These are phyloP conservation scores for Salix exigua DNA, from an alignment of 345 rosid genomes.

Conservation along the genomic window DNA sequence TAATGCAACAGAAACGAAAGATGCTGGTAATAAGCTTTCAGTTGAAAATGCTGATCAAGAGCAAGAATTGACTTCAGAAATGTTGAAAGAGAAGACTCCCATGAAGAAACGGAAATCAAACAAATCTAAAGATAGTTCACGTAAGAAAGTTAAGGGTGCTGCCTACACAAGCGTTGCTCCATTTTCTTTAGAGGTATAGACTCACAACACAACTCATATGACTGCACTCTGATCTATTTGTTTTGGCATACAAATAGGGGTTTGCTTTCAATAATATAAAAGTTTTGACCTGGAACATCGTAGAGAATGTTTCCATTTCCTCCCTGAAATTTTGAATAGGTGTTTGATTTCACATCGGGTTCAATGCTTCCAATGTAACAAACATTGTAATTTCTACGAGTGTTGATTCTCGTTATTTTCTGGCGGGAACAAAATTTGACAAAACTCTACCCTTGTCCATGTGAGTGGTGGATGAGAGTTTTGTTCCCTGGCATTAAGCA, in stretches of 20 bases:
- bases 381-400: background rate
- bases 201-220: background rate
- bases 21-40: background rate
- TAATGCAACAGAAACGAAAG: constrained; percentile 13
- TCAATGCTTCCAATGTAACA: background rate
- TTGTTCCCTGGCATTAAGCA: background rate
- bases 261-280: background rate
- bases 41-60: constrained; percentile 12
- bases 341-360: no score
- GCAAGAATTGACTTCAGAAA: constrained; percentile 25
- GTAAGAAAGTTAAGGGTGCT: constrained; percentile 54
- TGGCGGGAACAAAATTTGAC: background rate
- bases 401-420: background rate
- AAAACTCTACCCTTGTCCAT: background rate
- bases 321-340: background rate
- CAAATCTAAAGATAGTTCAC: constrained; percentile 43
- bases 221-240: background rate
- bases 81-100: constrained; percentile 11
- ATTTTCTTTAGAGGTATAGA: constrained; percentile 35
- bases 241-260: background rate
- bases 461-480: background rate
- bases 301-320: background rate
- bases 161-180: constrained; percentile 29
- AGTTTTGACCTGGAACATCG: background rate
- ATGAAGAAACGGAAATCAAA: constrained; percentile 59